phyloP scores from a whole-genome alignment of 306 rosid species.

The Malus orientalis region DNA sequence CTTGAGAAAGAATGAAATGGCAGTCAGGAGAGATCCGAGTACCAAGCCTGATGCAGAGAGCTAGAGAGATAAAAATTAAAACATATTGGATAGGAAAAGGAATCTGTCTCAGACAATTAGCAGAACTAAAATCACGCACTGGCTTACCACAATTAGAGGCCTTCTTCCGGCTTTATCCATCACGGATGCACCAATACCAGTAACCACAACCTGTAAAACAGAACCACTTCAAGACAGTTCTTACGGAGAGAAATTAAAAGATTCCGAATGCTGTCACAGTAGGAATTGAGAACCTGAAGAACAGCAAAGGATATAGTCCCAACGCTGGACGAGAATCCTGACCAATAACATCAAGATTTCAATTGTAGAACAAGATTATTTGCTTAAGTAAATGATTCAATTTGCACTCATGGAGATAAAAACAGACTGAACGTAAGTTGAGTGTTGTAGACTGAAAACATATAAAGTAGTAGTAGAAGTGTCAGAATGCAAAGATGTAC shows the following conservation, averaged over 20 bases:
- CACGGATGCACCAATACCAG: constrained; percentile 50
- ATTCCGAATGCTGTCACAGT: not conserved
- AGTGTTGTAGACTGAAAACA: not conserved
- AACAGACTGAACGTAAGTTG: too few relatives aligned
- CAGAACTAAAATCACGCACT: not conserved
- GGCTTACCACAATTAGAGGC: constrained; percentile 63
- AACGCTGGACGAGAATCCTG: constrained; percentile 56
- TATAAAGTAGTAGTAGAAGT: not conserved
- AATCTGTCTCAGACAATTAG: not conserved
- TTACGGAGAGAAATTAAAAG: not conserved
- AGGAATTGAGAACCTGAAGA: constrained; percentile 52
- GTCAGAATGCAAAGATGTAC: not conserved
- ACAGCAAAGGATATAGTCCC: constrained; percentile 60
- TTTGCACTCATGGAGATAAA: too few relatives aligned
- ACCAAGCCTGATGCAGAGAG: constrained; percentile 66
- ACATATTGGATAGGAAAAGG: constrained; percentile 1
- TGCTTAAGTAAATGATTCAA: too few relatives aligned
- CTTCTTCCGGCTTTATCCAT: constrained; percentile 76
- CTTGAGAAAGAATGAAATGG: constrained; percentile 74
- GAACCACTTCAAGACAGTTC: constrained; percentile 1
- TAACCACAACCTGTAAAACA: constrained; percentile 49
- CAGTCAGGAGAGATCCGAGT: constrained; percentile 48
- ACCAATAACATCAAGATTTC: not conserved
- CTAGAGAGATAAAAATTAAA: constrained; percentile 23
- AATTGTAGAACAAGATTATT: not conserved